Evolutionary conservation across 148 eudicot species (phyloP), one percentile per base, ranked within the genome.

Genomic region (Cornus controversa): DNA sequence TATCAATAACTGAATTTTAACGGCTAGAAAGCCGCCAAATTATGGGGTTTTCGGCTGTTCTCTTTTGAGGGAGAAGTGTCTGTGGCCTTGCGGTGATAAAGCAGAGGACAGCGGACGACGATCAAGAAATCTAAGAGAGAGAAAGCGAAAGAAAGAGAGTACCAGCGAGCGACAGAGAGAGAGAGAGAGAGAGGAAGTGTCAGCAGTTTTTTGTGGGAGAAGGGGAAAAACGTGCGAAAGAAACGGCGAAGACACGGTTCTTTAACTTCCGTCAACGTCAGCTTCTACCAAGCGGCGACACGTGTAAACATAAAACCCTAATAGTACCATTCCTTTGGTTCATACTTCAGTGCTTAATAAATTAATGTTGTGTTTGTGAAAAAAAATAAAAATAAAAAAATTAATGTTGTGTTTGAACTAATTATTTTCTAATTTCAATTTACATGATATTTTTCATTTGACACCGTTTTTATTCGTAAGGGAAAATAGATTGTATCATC

Each of bases 101-200:
- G 79, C 79, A 78, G 79, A 6, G 47, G 66, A 77, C 53, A 62
- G 14, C 84, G 80, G 85, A 69, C 69, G 81, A 27, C 84, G 74
- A 24, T 69, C 36, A 60, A 26, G 23, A 71, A 34, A 72, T 47
- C 50, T 18, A 71, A 71, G 24, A 69, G 71, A 29, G 71, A 69
- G 71, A 29, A 37, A 69, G 25, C 40, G 70, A 65, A 28, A 57
- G 53, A 28, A 10, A 64, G 64, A 66, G 67, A n/a, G 27, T 31
- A 31, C 34, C 34, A 31, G 34, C 34, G 34, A 31, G 34, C 34
- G 34, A 40, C 45, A 58, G 24, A n/a, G 24, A 14, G 75, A 50
- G 26, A 27, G 25, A 5, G 78, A 6, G 62, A 37, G 54, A 75
- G 60, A 8, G 64, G 50, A 9, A 58, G 13, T 28, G 5, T 20